These are phyloP conservation scores for Pythium folliculosum DNA, from an alignment of 352 stramenopile genomes.

Conservation along the genomic window DNA sequence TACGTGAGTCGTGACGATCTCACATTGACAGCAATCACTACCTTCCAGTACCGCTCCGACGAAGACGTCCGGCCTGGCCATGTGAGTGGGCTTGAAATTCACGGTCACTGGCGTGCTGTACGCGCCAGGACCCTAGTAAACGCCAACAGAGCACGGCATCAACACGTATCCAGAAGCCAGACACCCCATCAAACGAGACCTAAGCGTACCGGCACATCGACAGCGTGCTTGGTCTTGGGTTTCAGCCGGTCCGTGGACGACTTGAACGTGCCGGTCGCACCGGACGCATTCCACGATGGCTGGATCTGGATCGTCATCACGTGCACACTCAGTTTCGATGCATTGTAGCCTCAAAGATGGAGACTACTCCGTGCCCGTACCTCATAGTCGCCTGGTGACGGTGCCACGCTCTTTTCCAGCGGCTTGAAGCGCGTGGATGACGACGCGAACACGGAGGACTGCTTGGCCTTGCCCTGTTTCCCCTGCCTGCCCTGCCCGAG, in stretches of 20 bases:
- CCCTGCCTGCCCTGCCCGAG: conserved; percentile 6
- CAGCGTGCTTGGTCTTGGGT: conserved; percentile 30
- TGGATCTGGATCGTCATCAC: conserved; percentile 36
- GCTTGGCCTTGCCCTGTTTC: conserved; percentile 39
- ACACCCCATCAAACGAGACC: neutral
- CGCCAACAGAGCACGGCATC: neutral
- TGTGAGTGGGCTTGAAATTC: conserved; percentile 59
- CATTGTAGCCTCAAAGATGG: neutral
- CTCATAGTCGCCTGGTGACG: conserved; percentile 77
- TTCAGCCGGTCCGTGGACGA: conserved; percentile 62
- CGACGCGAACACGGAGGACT: conserved; percentile 68
- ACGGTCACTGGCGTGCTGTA: conserved; percentile 46
- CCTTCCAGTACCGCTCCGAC: conserved; percentile 43
- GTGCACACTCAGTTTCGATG: neutral
- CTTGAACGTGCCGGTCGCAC: conserved; percentile 66
- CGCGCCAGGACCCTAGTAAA: conserved; percentile 52
- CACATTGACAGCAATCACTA: neutral
- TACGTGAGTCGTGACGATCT: neutral
- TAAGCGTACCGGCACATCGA: conserved; percentile 51
- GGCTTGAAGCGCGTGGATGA: conserved; percentile 58
- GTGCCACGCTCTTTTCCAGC: conserved; percentile 32
- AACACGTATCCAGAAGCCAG: neutral
- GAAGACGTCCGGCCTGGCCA: conserved; percentile 70
- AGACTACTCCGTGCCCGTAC: conserved; percentile 22
- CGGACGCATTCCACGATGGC: conserved; percentile 62